Base-by-base conservation (phyloP, 129 eudicot genomes). In the Pseudognaphalium luteoalbum region DNA sequence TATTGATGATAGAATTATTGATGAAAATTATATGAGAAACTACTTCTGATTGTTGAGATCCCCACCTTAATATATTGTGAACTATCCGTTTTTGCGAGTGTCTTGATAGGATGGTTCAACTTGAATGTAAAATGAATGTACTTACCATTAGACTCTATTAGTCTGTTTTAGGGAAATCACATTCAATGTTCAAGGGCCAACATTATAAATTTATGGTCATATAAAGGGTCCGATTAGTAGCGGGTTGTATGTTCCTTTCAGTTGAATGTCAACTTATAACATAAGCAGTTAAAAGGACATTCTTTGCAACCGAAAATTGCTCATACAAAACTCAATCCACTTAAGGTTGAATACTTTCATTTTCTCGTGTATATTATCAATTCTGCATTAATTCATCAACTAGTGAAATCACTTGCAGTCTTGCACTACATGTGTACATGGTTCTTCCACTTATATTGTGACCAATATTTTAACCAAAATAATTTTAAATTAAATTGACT, bases 401-500 rank as follows among this genome's bases (percentile, higher is more conserved):
- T 62, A 28, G 35, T 68, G 56, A 54, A 66, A 65, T 16, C 34
- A n/a, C 28, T 25, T 25, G 34, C 51, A 35, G 22, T 68, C 41
- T 21, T 20, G 28, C 21, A 22, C 5, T 4, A 11, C 29, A 11
- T 19, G 19, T 22, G 63, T 42, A 42, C 8, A 62, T 44, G 60
- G 20, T 17, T 64, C n/a, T 17, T 32, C 37, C 20, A n/a, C 29
- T 28, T 50, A 47, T 14, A 16, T 20, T 11, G 42, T 33, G 3
- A 9, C 14, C 33, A 10, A 9, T 74, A 32, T 17, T 30, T 50
- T 3, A 14, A 21, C 21, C n/a, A 76, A 5, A 9, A 21, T 25
- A 67, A 11, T 30, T 58, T 29, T 7, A 37, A 39, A 73, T 78
- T 21, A 68, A 28, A 32, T n/a, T 39, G 74, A 64, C 96, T 84